These are phyloP conservation scores for Suillus weaverae DNA, from an alignment of 768 basidiomycete species.

Conservation along the genomic window DNA sequence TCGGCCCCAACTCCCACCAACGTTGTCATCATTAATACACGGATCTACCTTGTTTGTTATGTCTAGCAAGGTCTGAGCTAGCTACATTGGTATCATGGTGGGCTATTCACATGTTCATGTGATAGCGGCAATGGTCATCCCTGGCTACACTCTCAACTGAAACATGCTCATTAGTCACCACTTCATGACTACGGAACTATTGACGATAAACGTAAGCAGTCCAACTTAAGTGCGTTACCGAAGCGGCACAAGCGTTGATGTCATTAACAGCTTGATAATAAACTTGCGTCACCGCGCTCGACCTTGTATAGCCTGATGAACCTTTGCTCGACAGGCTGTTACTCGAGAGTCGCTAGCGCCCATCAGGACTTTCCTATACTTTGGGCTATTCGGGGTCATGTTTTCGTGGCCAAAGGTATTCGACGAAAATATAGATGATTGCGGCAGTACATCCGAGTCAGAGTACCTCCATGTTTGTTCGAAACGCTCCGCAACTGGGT, in stretches of 20 bases:
- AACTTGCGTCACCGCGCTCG: neutral
- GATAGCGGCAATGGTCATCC: neutral
- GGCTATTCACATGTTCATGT: neutral
- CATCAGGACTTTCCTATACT: neutral
- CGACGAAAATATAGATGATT: neutral
- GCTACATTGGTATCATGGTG: neutral
- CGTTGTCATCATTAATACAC: neutral
- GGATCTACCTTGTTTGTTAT: neutral
- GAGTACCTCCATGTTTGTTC: neutral
- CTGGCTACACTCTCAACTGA: neutral
- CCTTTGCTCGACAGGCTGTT: neutral
- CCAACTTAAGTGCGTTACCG: neutral
- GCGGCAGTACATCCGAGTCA: neutral
- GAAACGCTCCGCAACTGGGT: neutral
- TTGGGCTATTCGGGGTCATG: neutral
- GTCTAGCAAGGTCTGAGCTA: neutral
- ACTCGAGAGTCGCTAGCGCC: neutral
- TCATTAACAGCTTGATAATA: neutral
- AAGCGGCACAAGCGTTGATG: neutral
- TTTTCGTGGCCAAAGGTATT: neutral
- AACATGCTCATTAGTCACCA: neutral
- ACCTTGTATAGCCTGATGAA: neutral
- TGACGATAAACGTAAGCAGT: neutral
- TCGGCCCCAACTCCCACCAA: neutral
- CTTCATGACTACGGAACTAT: neutral